Evolutionary conservation across 2,329 filamentous ascomycete species (phyloP), one percentile per base, ranked within the genome.

Genomic region (Diplodia scrobiculata): DNA sequence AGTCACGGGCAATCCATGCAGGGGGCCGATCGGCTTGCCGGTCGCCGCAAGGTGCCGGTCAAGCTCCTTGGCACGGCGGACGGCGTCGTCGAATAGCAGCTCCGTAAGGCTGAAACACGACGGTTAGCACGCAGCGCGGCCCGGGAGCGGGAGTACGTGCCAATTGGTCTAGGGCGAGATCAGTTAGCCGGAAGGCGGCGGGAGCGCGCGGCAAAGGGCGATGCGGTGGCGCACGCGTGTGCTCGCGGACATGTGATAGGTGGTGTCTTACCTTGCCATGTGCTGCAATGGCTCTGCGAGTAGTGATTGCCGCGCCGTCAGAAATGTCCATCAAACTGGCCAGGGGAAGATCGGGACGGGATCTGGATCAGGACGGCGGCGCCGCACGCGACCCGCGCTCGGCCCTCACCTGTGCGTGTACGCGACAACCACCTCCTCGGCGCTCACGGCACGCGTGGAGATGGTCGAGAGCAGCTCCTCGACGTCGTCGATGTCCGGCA

Each of bases 1-100:
- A 36, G 78, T 80, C 68, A 83, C 78, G 38, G 80, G 81, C 4
- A 83, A 71, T 10, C 81, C 81, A 69, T 83, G 81, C 9, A 83
- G 72, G 36, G 79, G 77, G 21, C 81, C 81, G 38, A 81, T 72
- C 27, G 80, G 74, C 66, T 74, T 76, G 36, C 73, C 72, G 69
- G 73, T 69, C 34, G 72, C 65, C 41, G 71, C 70, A 66, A 73
- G 78, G 71, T 81, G 79, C 2, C 71, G 70, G 66, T 83, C 81
- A 3, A 81, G 73, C 13, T 70, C 68, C 67, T 80, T 74, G 4
- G 81, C 81, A 60, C 78, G 72, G 9, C 71, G 68, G 32, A 82
- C 77, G 2, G 81, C 81, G 0, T 75, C 76, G 52, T 80, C 78
- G 70, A 82, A 82, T 63, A 78, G 72, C 32, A 79, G 76, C 66